Evolutionary conservation across 805 yeast species (phyloP), one percentile per base, ranked within the genome.

Genomic region (Zygotorulaspora danielsina): DNA sequence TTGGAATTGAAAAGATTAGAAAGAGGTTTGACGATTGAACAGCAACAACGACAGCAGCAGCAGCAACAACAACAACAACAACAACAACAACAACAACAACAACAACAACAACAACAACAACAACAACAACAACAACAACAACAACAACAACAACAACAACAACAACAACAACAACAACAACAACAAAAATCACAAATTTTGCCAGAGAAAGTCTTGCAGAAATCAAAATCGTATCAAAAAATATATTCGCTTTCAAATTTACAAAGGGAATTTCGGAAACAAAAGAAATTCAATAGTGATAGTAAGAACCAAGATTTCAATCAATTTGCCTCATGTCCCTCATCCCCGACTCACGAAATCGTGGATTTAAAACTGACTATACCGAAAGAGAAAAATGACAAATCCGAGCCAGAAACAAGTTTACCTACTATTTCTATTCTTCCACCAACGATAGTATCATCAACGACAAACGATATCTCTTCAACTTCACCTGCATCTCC

Each of bases 1-100:
- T 52, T 59, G 21, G 66, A 61, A 42, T 47, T 50, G 27, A 37
- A 50, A 37, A 46, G 66, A 38, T 37, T 61, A 24, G 54, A 57
- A 33, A 50, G 49, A 10, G 55, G 63, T 31, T 34, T 61, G 12
- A 45, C 46, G 16, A 37, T 32, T 6, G 39, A 39, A 24, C 16
- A 20, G 11, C 13, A 32, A 26, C 26, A 29, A 22, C 17, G 25
- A 25, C 38, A 21, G 16, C 11, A 18, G 12, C 9, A 21, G 6
- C n/a, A 24, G 26, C 32, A 15, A 10, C 27, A 24, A 13, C 17
- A 34, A 25, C 38, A 21, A 16, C 11, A 18, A 16, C 9, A 21
- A 9, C n/a, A 24, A 19, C 32, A 15, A 10, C 27, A 24, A 13
- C 17, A 34, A 25, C 38, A 21, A 16, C 11, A 18, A 16, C 9